Evolutionary conservation across 345 rosid species (phyloP).

Genomic region (Raphanus sativus): DNA sequence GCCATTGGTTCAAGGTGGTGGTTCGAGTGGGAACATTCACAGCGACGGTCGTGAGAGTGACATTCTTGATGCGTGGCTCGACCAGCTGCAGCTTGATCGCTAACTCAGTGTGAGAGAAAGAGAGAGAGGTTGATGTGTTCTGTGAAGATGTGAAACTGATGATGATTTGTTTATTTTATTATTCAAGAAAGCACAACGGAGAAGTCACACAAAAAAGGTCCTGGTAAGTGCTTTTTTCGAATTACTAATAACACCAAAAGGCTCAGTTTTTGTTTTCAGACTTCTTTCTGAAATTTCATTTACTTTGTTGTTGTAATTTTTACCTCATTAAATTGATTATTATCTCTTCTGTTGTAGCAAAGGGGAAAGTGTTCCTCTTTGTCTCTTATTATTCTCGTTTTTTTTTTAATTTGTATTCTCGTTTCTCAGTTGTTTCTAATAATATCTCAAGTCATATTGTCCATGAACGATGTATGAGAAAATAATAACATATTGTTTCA

Average conservation of each 20-base stretch:
- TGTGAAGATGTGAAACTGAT: slow-evolving; percentile 39
- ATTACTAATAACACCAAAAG: slow-evolving; percentile 26
- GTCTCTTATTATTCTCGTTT: slow-evolving; percentile 18
- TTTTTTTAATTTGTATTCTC: neutral
- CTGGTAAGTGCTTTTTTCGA: slow-evolving; percentile 34
- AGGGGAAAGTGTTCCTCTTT: slow-evolving; percentile 31
- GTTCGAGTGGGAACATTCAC: slow-evolving; percentile 40
- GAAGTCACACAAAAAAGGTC: slow-evolving; percentile 1
- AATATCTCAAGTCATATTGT: slow-evolving; percentile 29
- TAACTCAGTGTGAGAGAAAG: slow-evolving; percentile 56
- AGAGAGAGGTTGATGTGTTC: slow-evolving; percentile 19
- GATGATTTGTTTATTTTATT: slow-evolving; percentile 40
- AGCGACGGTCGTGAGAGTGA: slow-evolving; percentile 47
- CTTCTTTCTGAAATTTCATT: slow-evolving; percentile 30
- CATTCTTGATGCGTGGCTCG: slow-evolving; percentile 66
- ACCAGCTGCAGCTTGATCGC: slow-evolving; percentile 81
- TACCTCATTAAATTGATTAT: slow-evolving; percentile 38
- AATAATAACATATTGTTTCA: slow-evolving; percentile 32
- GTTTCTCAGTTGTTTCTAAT: slow-evolving; percentile 35
- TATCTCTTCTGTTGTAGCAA: slow-evolving; percentile 32
- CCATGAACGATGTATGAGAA: slow-evolving; percentile 27
- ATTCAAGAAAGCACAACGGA: slow-evolving; percentile 28
- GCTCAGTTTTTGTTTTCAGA: slow-evolving; percentile 30
- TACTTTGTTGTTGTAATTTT: slow-evolving; percentile 2
- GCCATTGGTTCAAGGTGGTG: slow-evolving; percentile 39